These are phyloP conservation scores for Scleroderma citrinum DNA, from an alignment of 768 basidiomycete species.

Conservation along the genomic window DNA sequence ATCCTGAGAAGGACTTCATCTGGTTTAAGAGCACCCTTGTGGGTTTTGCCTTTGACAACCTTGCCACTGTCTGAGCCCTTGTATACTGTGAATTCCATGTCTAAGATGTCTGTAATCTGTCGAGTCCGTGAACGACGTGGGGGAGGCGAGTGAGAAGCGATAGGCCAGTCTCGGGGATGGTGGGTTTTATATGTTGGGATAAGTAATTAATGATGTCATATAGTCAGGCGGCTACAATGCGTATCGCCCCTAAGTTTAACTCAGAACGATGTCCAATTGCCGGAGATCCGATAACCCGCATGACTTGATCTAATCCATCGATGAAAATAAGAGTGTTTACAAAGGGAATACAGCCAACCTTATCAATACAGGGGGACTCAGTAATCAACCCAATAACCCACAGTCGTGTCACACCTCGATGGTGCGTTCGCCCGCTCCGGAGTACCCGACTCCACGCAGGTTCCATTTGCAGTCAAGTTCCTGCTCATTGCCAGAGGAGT, in stretches of 20 bases:
- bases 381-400: not conserved
- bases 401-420: not conserved
- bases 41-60: constrained; percentile 13
- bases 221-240: too few relatives aligned
- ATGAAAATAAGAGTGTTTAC: too few relatives aligned
- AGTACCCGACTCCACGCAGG: constrained; percentile 53
- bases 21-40: constrained; percentile 13
- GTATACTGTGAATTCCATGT: constrained; percentile 25
- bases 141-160: not conserved
- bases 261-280: too few relatives aligned
- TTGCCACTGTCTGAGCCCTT: constrained; percentile 21
- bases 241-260: too few relatives aligned
- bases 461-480: constrained; percentile 53
- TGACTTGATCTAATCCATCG: too few relatives aligned
- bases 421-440: constrained; percentile 23
- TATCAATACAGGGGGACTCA: too few relatives aligned
- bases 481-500: constrained; percentile 45
- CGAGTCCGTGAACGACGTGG: not conserved
- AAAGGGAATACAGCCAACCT: too few relatives aligned
- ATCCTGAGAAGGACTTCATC: constrained; percentile 27
- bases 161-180: too few relatives aligned
- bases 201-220: too few relatives aligned
- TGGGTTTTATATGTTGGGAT: too few relatives aligned
- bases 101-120: constrained; percentile 9
- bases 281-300: too few relatives aligned